These are phyloP conservation scores for Cucurbita argyrosperma DNA, from an alignment of 306 rosid genomes.

Conservation along the genomic window DNA sequence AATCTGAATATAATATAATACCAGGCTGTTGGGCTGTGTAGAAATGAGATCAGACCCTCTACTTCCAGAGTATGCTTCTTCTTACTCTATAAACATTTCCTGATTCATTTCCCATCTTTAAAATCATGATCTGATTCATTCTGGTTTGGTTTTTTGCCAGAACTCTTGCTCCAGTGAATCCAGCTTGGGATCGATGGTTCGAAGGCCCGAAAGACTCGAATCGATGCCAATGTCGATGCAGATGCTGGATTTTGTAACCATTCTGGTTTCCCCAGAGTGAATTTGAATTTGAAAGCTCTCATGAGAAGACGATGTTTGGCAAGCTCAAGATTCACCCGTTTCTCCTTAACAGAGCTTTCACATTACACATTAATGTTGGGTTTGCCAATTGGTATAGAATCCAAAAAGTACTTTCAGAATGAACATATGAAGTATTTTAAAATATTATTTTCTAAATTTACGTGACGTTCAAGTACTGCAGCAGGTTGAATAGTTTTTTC, in stretches of 20 bases:
- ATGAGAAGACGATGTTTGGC: background rate
- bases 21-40: constrained; percentile 52
- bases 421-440: background rate
- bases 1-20: background rate
- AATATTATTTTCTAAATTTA: background rate
- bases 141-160: constrained; percentile 1
- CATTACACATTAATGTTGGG: background rate
- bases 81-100: background rate
- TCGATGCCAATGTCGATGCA: constrained; percentile 28
- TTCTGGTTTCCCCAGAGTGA: background rate
- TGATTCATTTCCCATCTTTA: background rate
- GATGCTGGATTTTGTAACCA: constrained; percentile 56
- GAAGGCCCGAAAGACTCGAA: constrained; percentile 74
- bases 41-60: constrained; percentile 80
- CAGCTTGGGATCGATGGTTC: constrained; percentile 87
- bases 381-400: background rate
- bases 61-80: constrained; percentile 42
- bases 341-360: background rate
- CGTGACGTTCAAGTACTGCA: background rate
- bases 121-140: background rate
- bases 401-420: background rate
- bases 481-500: background rate
- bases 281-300: background rate
- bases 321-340: background rate
- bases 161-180: constrained; percentile 51